Base-by-base conservation (phyloP, 1,139 yeast species). In the Debaryomyces sp. region DNA sequence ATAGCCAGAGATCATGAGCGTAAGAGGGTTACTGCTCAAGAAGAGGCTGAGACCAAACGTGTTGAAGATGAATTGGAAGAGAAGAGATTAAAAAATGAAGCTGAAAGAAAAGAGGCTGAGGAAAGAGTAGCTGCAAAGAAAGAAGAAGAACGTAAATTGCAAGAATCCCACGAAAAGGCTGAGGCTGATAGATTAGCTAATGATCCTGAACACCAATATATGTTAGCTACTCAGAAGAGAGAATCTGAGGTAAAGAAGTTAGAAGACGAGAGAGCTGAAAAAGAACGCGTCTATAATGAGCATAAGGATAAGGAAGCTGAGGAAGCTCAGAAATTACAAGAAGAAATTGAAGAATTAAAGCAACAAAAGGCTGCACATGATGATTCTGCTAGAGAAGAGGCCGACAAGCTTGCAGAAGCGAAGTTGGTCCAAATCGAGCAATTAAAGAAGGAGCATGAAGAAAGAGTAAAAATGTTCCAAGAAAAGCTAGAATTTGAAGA, bases 1-100 rank as follows among this genome's bases (percentile, higher is more conserved):
- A 58, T 66, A 45, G 76, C 78, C 13, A 61, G 68, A 49, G 81
- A 76, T 41, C 73, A 68, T 48, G 81, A 79, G 56, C 70, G 76
- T 49, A 68, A 73, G 56, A 71, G 82, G 55, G 61, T 72, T 21
- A 78, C 75, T 56, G 82, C 80, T 35, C 69, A 70, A 41, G 72
- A 77, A 55, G 81, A 74, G 39, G 80, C 75, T 48, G 82, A 77
- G 54, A 75, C 78, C 46, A 68, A 70, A 54, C 71, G 68, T 56
- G 59, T 73, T 32, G 71, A 77, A 56, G 81, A 74, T 50, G 82
- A 79, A 56, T 67, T 79, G 48, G 81, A 77, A 53, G 68, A 68
- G 54, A 53, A 61, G 58, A 67, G 75, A 57, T 49, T 67, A 63
- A 41, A 77, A 57, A 78, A 75, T 36, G 58, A 50, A 47, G 75